Conservation (phyloP, 2,329 filamentous ascomycete species). For the Ambrosiella cleistominuta region DNA sequence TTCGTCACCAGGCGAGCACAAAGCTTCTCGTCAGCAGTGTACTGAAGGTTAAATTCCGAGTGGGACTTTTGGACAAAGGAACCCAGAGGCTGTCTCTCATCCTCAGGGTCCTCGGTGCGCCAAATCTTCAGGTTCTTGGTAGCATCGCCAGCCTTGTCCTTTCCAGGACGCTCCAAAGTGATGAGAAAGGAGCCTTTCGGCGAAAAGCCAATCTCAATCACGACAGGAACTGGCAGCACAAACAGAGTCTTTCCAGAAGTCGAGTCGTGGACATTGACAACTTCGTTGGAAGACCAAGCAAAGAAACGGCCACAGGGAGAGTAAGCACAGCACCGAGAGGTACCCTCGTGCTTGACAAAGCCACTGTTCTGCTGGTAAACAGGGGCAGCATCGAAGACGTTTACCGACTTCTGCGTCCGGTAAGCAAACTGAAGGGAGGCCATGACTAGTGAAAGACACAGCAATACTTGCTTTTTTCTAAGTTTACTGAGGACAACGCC, state of each 20-base stretch:
- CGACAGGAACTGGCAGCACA: conserved; percentile 59
- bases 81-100: conserved; percentile 59
- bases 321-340: conserved; percentile 86
- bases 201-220: conserved; percentile 90
- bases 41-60: conserved; percentile 93
- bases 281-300: conserved; percentile 79
- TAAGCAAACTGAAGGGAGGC: conserved; percentile 90
- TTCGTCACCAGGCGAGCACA: conserved; percentile 91
- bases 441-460: conserved; percentile 92
- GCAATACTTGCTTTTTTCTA: conserved; percentile 17
- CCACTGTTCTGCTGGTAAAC: conserved; percentile 71
- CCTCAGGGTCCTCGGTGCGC: conserved; percentile 57
- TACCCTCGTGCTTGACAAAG: conserved; percentile 78
- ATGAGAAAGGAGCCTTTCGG: conserved; percentile 83
- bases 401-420: conserved; percentile 93
- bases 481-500: neutral
- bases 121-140: conserved; percentile 77
- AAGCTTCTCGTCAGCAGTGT: conserved; percentile 81
- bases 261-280: conserved; percentile 71
- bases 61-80: conserved; percentile 91
- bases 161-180: conserved; percentile 85
- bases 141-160: conserved; percentile 48
- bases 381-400: conserved; percentile 79
- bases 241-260: conserved; percentile 58
- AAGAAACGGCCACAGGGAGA: conserved; percentile 88